Base-by-base conservation (phyloP, 345 rosid genomes). In the Linum usitatissimum region DNA sequence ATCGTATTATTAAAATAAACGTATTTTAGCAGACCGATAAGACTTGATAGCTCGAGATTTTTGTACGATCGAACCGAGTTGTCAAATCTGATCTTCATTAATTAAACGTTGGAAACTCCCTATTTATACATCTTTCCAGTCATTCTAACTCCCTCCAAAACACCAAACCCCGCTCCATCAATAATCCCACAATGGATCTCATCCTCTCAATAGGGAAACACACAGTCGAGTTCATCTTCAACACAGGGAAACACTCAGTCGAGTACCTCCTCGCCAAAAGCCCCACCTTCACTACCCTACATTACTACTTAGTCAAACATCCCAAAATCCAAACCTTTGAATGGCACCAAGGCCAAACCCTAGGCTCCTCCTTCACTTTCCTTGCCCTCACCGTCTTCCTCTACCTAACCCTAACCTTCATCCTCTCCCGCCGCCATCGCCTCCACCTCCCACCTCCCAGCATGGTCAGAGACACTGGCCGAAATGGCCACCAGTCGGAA, bases 251-350 rank as follows among this genome's bases (percentile, higher is more conserved):
- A 45, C 51, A 45, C 51, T 45, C 17, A 10, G 51, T 45, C 17
- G 14, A 9, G 1, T 9, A 45, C 51, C 51, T 45, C 51, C 13
- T 45, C 10, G 3, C 12, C 51, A 45, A 3, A 9, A 9, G 15
- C 51, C 51, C 51, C 13, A 9, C 78, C 53, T 36, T 59, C 63
- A 68, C 86, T 12, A 36, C 68, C 12, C 61, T 81, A 42, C 80
- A 70, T 21, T 70, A 78, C 66, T 84, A 75, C 79, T 84, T 86
- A 7, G 88, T 86, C n/a, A 53, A 70, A 45, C 89, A 86, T 56
- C 95, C 93, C 0, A 59, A 28, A 19, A 82, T 92, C 65, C 73
- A 63, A 34, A 36, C 70, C 42, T 89, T 85, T 72, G 63, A 76
- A n/a, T 88, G 98, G 96, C 66, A 28, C 19, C 76, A 72, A 49